Base-by-base conservation (phyloP, 139 green algal species). In the Chlorella sp. region DNA sequence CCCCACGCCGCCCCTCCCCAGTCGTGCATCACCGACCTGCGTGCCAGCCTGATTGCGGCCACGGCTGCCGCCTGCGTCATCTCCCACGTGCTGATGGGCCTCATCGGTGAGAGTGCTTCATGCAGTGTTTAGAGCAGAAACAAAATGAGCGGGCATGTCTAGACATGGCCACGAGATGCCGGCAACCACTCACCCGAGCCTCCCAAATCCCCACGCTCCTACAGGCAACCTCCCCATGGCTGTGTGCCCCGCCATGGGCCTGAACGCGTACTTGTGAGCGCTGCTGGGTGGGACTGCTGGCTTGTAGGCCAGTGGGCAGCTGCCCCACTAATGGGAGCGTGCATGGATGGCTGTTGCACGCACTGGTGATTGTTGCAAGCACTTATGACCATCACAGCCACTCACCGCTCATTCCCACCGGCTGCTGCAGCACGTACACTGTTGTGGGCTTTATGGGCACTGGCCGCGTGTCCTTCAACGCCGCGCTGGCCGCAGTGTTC, bases 221-320 rank as follows among this genome's bases (percentile, higher is more conserved):
- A 11, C 11, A 55, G 44, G 80, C 68, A 93, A 92, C 86, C 34
- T 91, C 68, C 88, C 90, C 7, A 69, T 93, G 20, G 86, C 65
- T 1, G 51, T 93, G 20, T 81, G 82, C 32, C 91, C 91, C 9
- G 91, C 86, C 75, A 97, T 97, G 94, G 93, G 93, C 65, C 88
- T 94, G 69, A 96, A 96, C 73, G 93, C 93, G 20, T 97, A 93
- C 87, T 97, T 96, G 51, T 79, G 72, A 79, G 72, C 64, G n/a
- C n/a, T 16, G n/a, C 28, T 26, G n/a, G 21, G 26, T 3, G 23
- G 4, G 28, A 26, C 64, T 36, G 64, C 23, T 4, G 15, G 65
- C 44, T 17, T 72, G 65, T 28, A 4, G 26, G 15, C 11, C 65
- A 72, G 65, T 28, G 15, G 15, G 5, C 65, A 5, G 32, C 20